phyloP scores from a whole-genome alignment of 2,329 filamentous ascomycete species.

The Colletotrichum trifolii region DNA sequence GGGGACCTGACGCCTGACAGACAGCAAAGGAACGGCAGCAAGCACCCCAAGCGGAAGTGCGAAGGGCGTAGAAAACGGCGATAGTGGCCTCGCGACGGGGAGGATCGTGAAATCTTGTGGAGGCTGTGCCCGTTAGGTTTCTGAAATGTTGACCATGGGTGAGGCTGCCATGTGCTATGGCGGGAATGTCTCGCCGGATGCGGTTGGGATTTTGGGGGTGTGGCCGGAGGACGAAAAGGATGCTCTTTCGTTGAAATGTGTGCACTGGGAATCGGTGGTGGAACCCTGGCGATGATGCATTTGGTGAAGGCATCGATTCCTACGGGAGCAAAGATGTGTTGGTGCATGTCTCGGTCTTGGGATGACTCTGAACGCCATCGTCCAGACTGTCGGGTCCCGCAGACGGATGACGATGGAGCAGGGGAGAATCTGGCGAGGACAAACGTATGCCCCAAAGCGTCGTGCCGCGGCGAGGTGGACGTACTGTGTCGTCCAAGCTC shows the following conservation, averaged over 20 bases:
- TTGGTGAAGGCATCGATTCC: slow-evolving; percentile 2
- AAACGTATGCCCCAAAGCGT: slow-evolving; percentile 18
- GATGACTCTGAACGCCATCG: slow-evolving; percentile 20
- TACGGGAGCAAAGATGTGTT: slow-evolving; percentile 4
- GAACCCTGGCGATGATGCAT: slow-evolving; percentile 9
- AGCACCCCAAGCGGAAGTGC: slow-evolving; percentile 1
- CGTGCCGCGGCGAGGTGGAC: background rate
- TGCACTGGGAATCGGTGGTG: slow-evolving; percentile 3
- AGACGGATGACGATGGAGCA: slow-evolving; percentile 26
- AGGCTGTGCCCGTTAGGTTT: slow-evolving; percentile 33
- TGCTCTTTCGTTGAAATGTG: slow-evolving; percentile 19
- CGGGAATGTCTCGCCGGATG: slow-evolving; percentile 29
- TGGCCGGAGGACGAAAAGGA: background rate
- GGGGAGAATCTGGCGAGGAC: background rate
- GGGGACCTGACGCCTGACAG: slow-evolving; percentile 29
- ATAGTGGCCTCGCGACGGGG: slow-evolving; percentile 7
- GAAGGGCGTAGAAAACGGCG: slow-evolving; percentile 2
- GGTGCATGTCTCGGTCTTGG: slow-evolving; percentile 24
- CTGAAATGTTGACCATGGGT: slow-evolving; percentile 16
- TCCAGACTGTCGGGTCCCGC: slow-evolving; percentile 29
- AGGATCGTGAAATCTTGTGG: slow-evolving; percentile 29
- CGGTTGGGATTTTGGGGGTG: slow-evolving; percentile 10
- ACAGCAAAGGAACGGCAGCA: slow-evolving; percentile 1
- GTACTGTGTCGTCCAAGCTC: background rate
- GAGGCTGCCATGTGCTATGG: slow-evolving; percentile 35